Conservation (phyloP, 495 filamentous ascomycete genomes). For the Daldinia vernicosa region DNA sequence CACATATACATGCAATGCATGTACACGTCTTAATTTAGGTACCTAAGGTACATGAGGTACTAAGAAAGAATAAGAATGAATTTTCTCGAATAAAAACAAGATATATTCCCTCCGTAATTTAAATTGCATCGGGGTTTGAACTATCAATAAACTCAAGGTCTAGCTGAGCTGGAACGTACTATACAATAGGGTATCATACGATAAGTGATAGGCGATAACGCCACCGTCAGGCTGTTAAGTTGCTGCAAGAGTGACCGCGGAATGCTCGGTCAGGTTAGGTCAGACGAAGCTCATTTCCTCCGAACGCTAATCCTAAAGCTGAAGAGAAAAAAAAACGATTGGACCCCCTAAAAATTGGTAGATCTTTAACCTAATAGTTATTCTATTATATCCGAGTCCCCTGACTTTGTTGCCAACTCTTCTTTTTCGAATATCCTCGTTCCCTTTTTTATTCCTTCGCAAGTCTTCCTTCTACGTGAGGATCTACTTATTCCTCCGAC, state of each 20-base stretch:
- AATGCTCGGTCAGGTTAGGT: slow-evolving; percentile 18
- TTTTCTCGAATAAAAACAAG: not conserved
- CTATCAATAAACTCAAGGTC: not conserved
- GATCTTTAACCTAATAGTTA: slow-evolving; percentile 6
- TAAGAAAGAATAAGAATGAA: not conserved
- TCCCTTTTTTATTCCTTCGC: slow-evolving; percentile 10
- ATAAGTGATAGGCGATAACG: slow-evolving; percentile 44
- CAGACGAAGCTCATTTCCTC: slow-evolving; percentile 30
- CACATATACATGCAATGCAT: not conserved
- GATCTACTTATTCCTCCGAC: slow-evolving; percentile 6
- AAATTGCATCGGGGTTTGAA: not conserved
- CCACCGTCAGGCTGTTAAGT: slow-evolving; percentile 43
- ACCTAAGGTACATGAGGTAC: not conserved
- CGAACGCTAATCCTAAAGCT: slow-evolving; percentile 5
- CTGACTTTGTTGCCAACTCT: slow-evolving; percentile 24
- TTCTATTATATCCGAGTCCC: slow-evolving; percentile 36
- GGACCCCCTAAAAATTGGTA: slow-evolving; percentile 34
- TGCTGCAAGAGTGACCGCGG: slow-evolving; percentile 16
- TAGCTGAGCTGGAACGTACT: slow-evolving; percentile 13
- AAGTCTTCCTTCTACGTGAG: slow-evolving; percentile 7
- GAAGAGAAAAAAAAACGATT: slow-evolving; percentile 24
- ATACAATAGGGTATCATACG: slow-evolving; percentile 44
- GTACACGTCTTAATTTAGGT: not conserved
- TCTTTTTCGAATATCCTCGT: slow-evolving; percentile 21
- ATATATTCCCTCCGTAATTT: not conserved